Evolutionary conservation across 805 yeast genomes (phyloP).

Genomic region (Zygosaccharomyces siamensis): DNA sequence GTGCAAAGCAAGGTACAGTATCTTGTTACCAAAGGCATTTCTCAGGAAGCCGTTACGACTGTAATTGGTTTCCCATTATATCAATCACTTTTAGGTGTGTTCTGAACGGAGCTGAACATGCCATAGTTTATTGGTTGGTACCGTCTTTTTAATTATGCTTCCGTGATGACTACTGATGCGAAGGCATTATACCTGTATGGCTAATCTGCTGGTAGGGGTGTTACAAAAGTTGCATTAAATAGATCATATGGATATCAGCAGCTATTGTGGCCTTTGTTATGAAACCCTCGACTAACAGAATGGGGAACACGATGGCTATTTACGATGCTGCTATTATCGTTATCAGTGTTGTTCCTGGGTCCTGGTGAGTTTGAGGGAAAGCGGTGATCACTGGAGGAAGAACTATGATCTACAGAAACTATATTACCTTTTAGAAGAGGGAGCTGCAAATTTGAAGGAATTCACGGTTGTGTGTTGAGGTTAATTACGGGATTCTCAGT

Average conservation of each 20-base stretch:
- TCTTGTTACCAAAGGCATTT: constrained; percentile 70
- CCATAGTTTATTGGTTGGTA: constrained; percentile 77
- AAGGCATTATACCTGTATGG: constrained; percentile 78
- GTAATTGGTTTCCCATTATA: constrained; percentile 57
- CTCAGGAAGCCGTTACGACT: constrained; percentile 66
- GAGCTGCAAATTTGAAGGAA: neutral
- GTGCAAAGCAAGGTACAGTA: constrained; percentile 56
- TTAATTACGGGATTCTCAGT: neutral
- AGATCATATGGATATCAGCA: constrained; percentile 67
- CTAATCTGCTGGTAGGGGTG: constrained; percentile 79
- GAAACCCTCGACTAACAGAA: constrained; percentile 61
- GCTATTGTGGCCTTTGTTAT: constrained; percentile 75
- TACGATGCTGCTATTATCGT: constrained; percentile 55
- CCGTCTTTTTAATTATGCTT: constrained; percentile 73
- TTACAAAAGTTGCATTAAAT: constrained; percentile 81
- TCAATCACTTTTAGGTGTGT: constrained; percentile 81
- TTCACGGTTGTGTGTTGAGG: constrained; percentile 38
- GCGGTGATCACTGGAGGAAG: constrained; percentile 55
- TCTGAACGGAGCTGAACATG: constrained; percentile 61
- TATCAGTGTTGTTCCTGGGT: constrained; percentile 35
- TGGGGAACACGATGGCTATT: constrained; percentile 67
- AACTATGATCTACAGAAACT: constrained; percentile 49
- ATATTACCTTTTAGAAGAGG: neutral
- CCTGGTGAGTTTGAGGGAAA: constrained; percentile 44
- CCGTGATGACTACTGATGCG: constrained; percentile 78